Evolutionary conservation across 1,139 yeast genomes (phyloP), one percentile per base, ranked within the genome.

Genomic region (Yamadazyma jaroonii): DNA sequence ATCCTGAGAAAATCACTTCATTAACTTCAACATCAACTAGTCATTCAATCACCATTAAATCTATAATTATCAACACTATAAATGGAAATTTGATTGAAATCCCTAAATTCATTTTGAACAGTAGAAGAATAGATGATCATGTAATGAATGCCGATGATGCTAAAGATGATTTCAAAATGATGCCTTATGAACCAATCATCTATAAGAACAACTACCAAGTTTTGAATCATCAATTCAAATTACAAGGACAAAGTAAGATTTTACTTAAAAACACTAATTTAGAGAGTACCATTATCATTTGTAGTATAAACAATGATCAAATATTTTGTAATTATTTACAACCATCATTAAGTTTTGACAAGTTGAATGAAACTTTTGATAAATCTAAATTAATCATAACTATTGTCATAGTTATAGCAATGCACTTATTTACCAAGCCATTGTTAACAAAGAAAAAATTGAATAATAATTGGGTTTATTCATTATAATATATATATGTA

Each of bases 331-430:
- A 94, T 1, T 68, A 80, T 37, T 70, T 85, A 15, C 77, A 85
- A 38, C 97, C 97, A 1, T 87, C 96, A 0, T 76, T 77, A 38
- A 86, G 89, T 35, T 90, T 87, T 61, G 98, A 92, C 60, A 68
- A 81, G 42, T 73, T 89, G 53, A 74, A 81, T 32, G 67, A 73
- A 33, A 71, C 71, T 31, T 92, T 92, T 54, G 89, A 83, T 48
- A 84, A 79, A 51, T 53, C 65, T 11, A 84, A 82, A 50, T 73
- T 92, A 37, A 39, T 83, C 9, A 49, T 68, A 4, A 87, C 96
- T 0, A 72, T 90, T 3, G 59, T 62, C 1, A 65, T 72, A 0
- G 65, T 89, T 40, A 41, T 79, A 3, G 60, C 67, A 0, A 70
- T 72, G 1, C 66, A 57, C 42, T 54, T 67, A 3, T 54, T 74